Conservation (phyloP, 2,329 filamentous ascomycete genomes). For the Phyllachora maydis region DNA sequence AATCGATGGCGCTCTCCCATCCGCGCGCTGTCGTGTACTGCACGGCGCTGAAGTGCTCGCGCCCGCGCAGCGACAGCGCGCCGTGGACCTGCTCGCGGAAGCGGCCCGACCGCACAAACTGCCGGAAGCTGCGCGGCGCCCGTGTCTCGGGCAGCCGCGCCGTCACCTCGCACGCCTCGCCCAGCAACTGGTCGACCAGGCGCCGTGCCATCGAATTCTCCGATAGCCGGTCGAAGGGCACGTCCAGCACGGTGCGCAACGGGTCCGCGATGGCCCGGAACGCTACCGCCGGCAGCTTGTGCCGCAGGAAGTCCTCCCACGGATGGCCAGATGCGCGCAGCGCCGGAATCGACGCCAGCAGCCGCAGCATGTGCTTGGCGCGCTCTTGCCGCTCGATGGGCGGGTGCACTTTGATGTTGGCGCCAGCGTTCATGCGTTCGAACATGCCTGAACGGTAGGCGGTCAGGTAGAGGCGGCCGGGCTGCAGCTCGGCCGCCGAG, state of each 20-base stretch:
- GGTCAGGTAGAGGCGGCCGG: conserved; percentile 14
- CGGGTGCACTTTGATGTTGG: conserved; percentile 5
- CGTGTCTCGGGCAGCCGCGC: conserved; percentile 53
- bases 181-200: conserved; percentile 49
- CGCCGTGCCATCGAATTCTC: conserved; percentile 43
- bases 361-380: conserved; percentile 36
- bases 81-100: conserved; percentile 36
- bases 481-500: conserved; percentile 15
- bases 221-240: conserved; percentile 50
- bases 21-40: too few relatives aligned
- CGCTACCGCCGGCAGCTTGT: conserved; percentile 62
- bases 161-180: conserved; percentile 56
- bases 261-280: conserved; percentile 63
- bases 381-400: conserved; percentile 7
- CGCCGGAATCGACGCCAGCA: conserved; percentile 38
- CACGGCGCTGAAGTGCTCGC: too few relatives aligned
- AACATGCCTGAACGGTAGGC: conserved; percentile 3
- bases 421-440: too few relatives aligned
- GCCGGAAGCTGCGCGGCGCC: conserved; percentile 31
- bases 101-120: conserved; percentile 34
- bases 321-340: conserved; percentile 39
- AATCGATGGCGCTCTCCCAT: conserved; percentile 54
- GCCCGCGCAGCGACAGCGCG: conserved; percentile 45
- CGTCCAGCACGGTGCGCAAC: conserved; percentile 59
- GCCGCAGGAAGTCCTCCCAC: conserved; percentile 40